These are phyloP conservation scores for Coemansia furcata DNA, from an alignment of 192 early-diverging fungal genomes.

Conservation along the genomic window DNA sequence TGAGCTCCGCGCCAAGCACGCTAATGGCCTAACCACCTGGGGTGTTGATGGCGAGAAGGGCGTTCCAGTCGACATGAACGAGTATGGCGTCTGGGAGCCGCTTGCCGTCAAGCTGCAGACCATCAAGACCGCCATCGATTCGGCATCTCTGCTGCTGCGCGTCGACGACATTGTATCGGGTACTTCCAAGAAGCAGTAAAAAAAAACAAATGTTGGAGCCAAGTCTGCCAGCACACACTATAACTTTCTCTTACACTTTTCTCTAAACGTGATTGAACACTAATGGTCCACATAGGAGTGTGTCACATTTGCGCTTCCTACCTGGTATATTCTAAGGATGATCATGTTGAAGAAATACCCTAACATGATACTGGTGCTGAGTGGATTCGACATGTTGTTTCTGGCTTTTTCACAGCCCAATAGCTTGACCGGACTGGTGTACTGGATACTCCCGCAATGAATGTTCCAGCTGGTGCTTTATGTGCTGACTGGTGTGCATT, in stretches of 20 bases:
- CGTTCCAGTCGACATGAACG: slow-evolving; percentile 92
- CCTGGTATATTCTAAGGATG: neutral
- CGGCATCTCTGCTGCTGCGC: slow-evolving; percentile 75
- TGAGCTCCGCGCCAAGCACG: slow-evolving; percentile 93
- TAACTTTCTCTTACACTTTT: neutral
- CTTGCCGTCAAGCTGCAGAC: slow-evolving; percentile 99
- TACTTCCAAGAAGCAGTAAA: slow-evolving; percentile 39
- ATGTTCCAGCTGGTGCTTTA: neutral
- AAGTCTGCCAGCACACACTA: too few species aligned
- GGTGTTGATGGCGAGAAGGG: slow-evolving; percentile 95
- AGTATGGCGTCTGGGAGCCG: slow-evolving; percentile 99
- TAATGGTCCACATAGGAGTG: neutral
- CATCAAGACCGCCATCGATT: slow-evolving; percentile 99
- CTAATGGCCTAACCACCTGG: slow-evolving; percentile 80
- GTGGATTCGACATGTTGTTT: too few species aligned
- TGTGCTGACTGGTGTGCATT: too few species aligned
- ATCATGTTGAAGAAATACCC: too few species aligned
- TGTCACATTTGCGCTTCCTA: neutral
- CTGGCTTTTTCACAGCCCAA: too few species aligned
- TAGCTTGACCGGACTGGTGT: too few species aligned
- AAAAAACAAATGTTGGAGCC: neutral
- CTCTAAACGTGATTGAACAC: neutral
- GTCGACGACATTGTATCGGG: slow-evolving; percentile 96
- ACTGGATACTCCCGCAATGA: too few species aligned
- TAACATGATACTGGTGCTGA: too few species aligned